Conservation (phyloP, 768 basidiomycete genomes). For the Phaffia tasmanica region DNA sequence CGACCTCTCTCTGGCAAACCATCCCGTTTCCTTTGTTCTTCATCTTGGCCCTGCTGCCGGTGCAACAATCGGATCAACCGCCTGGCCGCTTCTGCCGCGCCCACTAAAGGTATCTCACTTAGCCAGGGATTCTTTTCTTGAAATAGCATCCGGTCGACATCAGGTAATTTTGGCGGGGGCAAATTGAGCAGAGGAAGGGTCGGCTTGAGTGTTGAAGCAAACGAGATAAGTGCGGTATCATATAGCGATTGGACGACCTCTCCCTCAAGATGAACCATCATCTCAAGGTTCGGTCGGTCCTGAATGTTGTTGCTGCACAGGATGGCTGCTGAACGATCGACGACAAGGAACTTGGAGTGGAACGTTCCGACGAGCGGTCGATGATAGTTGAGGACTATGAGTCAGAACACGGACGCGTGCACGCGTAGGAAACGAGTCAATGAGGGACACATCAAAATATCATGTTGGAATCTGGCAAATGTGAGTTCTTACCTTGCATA, state of each 20-base stretch:
- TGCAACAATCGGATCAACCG: slow-evolving; percentile 33
- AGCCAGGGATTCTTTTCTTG: slow-evolving; percentile 41
- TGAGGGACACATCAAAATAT: background rate
- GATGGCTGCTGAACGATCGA: slow-evolving; percentile 56
- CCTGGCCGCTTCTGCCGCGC: slow-evolving; percentile 41
- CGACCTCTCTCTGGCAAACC: slow-evolving; percentile 20
- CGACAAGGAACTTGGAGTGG: slow-evolving; percentile 59
- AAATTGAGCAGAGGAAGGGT: slow-evolving; percentile 42
- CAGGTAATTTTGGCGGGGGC: slow-evolving; percentile 26
- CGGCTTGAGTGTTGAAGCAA: slow-evolving; percentile 46
- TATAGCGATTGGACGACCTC: slow-evolving; percentile 59
- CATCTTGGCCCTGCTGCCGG: slow-evolving; percentile 28
- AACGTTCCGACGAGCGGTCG: slow-evolving; percentile 54
- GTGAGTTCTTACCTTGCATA: background rate
- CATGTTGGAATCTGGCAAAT: background rate
- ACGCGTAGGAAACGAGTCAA: background rate
- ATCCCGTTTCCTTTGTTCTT: slow-evolving; percentile 27
- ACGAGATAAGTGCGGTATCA: slow-evolving; percentile 56
- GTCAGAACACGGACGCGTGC: background rate
- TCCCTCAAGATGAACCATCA: slow-evolving; percentile 62
- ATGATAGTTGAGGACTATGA: slow-evolving; percentile 33
- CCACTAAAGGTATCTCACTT: slow-evolving; percentile 40
- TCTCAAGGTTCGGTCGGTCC: slow-evolving; percentile 47
- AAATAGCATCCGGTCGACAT: slow-evolving; percentile 30
- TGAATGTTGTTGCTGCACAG: slow-evolving; percentile 57